These are phyloP conservation scores for Penicillium silybi DNA, from an alignment of 495 filamentous ascomycete species.

Conservation along the genomic window DNA sequence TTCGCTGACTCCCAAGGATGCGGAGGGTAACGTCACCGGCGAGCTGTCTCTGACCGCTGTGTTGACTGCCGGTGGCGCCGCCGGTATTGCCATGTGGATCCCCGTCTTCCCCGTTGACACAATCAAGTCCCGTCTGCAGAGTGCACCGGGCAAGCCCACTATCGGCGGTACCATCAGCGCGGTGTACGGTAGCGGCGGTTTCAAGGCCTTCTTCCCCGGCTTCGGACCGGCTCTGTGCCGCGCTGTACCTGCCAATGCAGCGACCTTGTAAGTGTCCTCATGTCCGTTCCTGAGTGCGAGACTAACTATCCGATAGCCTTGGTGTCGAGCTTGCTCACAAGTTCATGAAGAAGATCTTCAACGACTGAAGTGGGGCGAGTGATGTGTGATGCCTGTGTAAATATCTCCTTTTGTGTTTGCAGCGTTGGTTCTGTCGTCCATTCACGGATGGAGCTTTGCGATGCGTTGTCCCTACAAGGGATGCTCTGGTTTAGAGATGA, in stretches of 20 bases:
- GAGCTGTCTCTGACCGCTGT: constrained; percentile 77
- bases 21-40: constrained; percentile 60
- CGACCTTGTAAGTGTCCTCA: constrained; percentile 48
- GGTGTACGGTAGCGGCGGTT: constrained; percentile 73
- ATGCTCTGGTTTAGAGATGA: constrained; percentile 3
- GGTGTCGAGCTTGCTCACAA: constrained; percentile 81
- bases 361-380: constrained; percentile 13
- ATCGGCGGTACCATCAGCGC: constrained; percentile 74
- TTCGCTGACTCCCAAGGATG: constrained; percentile 78
- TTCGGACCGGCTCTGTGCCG: constrained; percentile 89
- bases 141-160: constrained; percentile 80
- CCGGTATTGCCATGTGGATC: constrained; percentile 98
- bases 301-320: constrained; percentile 42
- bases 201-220: constrained; percentile 96
- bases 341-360: constrained; percentile 71
- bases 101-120: constrained; percentile 98
- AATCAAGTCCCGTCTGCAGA: constrained; percentile 91
- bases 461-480: background rate
- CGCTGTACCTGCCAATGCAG: constrained; percentile 92
- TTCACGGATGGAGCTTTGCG: constrained; percentile 1
- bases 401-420: constrained; percentile 13
- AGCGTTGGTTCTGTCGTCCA: constrained; percentile 8
- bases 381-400: constrained; percentile 9
- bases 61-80: constrained; percentile 80
- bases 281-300: background rate